Evolutionary conservation across 139 green algal species (phyloP).

Genomic region (Trebouxia sp.): DNA sequence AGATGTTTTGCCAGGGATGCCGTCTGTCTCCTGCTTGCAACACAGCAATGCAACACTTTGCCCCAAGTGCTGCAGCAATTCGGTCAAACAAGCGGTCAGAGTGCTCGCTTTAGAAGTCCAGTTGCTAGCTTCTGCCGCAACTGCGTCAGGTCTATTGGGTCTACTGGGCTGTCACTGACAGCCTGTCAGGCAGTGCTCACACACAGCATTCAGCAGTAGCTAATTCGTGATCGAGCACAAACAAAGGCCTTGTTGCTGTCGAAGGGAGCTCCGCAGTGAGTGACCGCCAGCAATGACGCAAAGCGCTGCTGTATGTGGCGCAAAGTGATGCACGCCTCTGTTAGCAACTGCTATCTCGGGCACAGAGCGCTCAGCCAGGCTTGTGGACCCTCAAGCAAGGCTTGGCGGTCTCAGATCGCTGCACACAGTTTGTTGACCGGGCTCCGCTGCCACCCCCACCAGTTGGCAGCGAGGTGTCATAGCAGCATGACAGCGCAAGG

Average conservation of each 20-base stretch:
- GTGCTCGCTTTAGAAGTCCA: not conserved
- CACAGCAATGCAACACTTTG: too few relatives aligned
- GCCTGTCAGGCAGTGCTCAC: too few relatives aligned
- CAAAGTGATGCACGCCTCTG: not conserved
- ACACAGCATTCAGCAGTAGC: not conserved
- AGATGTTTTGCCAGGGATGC: too few relatives aligned
- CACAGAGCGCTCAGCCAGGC: not conserved
- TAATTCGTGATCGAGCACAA: too few relatives aligned
- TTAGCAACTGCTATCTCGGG: not conserved
- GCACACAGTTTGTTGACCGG: not conserved
- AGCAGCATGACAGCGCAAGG: not conserved
- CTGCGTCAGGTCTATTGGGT: too few relatives aligned
- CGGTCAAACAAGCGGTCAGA: conserved; percentile 16
- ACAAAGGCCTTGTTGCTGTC: too few relatives aligned
- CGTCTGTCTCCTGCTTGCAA: too few relatives aligned
- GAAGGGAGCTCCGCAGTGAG: not conserved
- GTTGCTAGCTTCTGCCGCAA: not conserved
- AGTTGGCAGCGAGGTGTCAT: not conserved
- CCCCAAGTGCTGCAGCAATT: not conserved
- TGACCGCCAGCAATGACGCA: not conserved
- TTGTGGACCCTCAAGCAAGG: not conserved
- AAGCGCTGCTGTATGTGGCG: not conserved
- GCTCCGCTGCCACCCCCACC: not conserved
- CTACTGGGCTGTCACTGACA: too few relatives aligned
- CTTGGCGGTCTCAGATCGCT: not conserved